These are phyloP conservation scores for Aspergillus sp. DNA, from an alignment of 2,329 filamentous ascomycete genomes.

Conservation along the genomic window DNA sequence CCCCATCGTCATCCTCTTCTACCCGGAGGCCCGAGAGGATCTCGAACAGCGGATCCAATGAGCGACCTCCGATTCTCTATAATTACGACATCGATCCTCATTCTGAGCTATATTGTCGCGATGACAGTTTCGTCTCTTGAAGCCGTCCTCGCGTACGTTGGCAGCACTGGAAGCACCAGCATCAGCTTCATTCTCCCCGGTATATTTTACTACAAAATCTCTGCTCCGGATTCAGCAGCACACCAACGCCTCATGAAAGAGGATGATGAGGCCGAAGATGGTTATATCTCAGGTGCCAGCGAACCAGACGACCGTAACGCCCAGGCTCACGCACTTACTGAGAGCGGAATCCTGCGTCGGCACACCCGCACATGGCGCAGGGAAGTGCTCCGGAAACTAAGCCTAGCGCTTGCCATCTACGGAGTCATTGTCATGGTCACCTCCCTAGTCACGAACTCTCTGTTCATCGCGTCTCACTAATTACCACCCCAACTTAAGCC, in stretches of 20 bases:
- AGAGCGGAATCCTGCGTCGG: slow-evolving; percentile 60
- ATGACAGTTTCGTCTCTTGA: slow-evolving; percentile 90
- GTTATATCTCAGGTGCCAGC: slow-evolving; percentile 46
- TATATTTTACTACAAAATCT: slow-evolving; percentile 98
- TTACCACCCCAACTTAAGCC: not conserved
- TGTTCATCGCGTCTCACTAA: slow-evolving; percentile 66
- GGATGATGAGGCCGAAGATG: slow-evolving; percentile 70
- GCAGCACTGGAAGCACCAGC: slow-evolving; percentile 87
- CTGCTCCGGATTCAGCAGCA: slow-evolving; percentile 78
- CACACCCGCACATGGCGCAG: slow-evolving; percentile 64
- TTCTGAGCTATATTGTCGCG: slow-evolving; percentile 81
- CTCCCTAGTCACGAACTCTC: slow-evolving; percentile 80
- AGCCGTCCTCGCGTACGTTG: slow-evolving; percentile 90
- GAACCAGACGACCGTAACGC: slow-evolving; percentile 37
- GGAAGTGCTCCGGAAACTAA: slow-evolving; percentile 66
- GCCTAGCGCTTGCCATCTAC: slow-evolving; percentile 77
- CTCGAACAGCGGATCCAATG: slow-evolving; percentile 62
- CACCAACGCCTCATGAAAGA: slow-evolving; percentile 88
- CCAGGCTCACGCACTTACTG: slow-evolving; percentile 49
- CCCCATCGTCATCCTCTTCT: slow-evolving; percentile 47
- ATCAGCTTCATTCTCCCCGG: slow-evolving; percentile 97
- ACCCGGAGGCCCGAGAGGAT: slow-evolving; percentile 29
- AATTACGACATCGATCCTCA: slow-evolving; percentile 82
- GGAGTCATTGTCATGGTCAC: slow-evolving; percentile 85
- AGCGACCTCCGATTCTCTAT: slow-evolving; percentile 84